These are phyloP conservation scores for Glycine latifolia DNA, from an alignment of 306 rosid species.

Conservation along the genomic window DNA sequence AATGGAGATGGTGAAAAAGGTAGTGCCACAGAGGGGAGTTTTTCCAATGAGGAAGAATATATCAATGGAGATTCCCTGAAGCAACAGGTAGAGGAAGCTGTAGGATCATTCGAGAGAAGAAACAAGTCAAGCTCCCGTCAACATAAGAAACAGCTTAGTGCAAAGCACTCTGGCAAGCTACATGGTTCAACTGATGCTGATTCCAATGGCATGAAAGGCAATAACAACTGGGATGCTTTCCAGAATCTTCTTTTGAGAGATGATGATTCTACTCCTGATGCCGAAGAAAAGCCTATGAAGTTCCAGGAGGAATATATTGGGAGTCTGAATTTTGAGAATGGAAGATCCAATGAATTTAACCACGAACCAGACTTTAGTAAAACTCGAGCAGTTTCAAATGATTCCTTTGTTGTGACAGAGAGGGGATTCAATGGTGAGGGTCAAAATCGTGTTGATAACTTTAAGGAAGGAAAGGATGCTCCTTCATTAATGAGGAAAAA, in stretches of 20 bases:
- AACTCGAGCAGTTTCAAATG: constrained; percentile 63
- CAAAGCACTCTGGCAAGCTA: constrained; percentile 45
- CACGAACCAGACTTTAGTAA: constrained; percentile 52
- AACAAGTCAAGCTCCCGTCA: constrained; percentile 64
- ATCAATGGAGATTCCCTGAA: constrained; percentile 80
- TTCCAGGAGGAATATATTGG: constrained; percentile 60
- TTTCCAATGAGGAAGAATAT: constrained; percentile 70
- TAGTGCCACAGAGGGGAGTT: constrained; percentile 68
- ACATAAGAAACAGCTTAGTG: constrained; percentile 62
- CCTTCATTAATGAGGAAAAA: constrained; percentile 57
- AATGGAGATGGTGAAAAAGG: constrained; percentile 78
- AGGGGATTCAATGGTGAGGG: constrained; percentile 52
- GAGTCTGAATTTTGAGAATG: constrained; percentile 54
- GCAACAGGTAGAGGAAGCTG: constrained; percentile 88
- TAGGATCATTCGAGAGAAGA: constrained; percentile 80
- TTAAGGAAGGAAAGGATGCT: constrained; percentile 61
- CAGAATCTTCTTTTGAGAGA: constrained; percentile 90
- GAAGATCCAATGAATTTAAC: constrained; percentile 52
- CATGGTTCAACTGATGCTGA: constrained; percentile 54
- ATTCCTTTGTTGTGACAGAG: constrained; percentile 66
- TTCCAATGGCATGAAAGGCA: constrained; percentile 58
- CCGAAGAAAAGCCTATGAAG: constrained; percentile 50
- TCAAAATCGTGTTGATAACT: constrained; percentile 49
- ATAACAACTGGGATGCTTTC: constrained; percentile 85
- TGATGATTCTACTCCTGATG: constrained; percentile 56